Evolutionary conservation across 2,329 filamentous ascomycete genomes (phyloP).

Genomic region (Ascochyta fabae): DNA sequence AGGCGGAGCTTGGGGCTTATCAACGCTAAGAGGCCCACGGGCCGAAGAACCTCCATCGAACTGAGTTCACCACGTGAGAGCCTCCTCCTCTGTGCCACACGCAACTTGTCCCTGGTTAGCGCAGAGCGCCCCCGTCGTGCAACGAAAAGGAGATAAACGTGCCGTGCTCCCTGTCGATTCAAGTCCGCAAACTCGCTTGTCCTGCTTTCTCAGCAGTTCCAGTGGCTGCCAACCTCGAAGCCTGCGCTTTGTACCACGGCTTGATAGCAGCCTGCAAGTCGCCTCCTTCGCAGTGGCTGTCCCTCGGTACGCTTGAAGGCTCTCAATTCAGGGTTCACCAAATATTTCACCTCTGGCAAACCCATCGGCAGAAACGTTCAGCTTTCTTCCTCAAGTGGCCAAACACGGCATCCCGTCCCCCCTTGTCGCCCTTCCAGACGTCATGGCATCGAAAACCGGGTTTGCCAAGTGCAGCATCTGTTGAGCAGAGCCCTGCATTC

Average conservation of each 20-base stretch:
- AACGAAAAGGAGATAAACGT: conserved; percentile 17
- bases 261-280: background rate
- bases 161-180: conserved; percentile 16
- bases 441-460: conserved; percentile 17
- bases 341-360: background rate
- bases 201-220: conserved; percentile 7
- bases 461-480: conserved; percentile 17
- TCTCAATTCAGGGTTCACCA: background rate
- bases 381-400: background rate
- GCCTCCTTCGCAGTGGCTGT: background rate
- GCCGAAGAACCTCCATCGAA: conserved; percentile 15
- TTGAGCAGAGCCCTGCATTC: conserved; percentile 19
- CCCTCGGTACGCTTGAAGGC: conserved; percentile 5
- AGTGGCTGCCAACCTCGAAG: background rate
- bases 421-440: conserved; percentile 18
- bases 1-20: conserved; percentile 19
- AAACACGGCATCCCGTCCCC: conserved; percentile 18
- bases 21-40: conserved; percentile 17
- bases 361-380: background rate
- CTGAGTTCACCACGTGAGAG: conserved; percentile 19
- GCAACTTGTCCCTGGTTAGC: conserved; percentile 25
- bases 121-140: conserved; percentile 13
- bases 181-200: conserved; percentile 23
- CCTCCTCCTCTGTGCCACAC: conserved; percentile 20
- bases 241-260: background rate